Evolutionary conservation across 345 rosid species (phyloP).

Genomic region (Draba incana): DNA sequence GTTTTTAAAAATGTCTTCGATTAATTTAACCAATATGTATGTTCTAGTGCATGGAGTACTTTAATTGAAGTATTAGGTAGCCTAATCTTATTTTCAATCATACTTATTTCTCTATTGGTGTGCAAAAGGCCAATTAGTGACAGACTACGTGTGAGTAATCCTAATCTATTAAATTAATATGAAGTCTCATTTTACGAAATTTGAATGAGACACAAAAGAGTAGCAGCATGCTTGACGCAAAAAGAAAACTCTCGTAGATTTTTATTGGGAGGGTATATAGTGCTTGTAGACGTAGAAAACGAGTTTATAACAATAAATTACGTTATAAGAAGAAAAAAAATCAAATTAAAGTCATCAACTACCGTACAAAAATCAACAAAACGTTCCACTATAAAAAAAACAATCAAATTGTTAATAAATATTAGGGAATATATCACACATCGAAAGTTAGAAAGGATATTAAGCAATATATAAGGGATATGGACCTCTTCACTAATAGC

Average conservation of each 20-base stretch:
- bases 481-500: no score
- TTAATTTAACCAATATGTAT: conserved; percentile 4
- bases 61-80: conserved; percentile 39
- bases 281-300: not conserved
- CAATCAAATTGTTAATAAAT: not conserved
- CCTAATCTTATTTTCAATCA: conserved; percentile 38
- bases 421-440: no score
- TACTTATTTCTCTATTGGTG: conserved; percentile 19
- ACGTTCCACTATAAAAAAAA: not conserved
- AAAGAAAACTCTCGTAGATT: not conserved
- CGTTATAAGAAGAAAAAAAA: not conserved
- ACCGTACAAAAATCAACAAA: not conserved
- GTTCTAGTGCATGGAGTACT: conserved; percentile 26
- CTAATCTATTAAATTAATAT: conserved; percentile 1
- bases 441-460: no score
- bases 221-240: conserved; percentile 17
- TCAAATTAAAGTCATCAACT: not conserved
- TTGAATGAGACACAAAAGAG: conserved; percentile 19
- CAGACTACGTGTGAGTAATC: conserved; percentile 4
- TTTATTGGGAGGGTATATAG: not conserved
- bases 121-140: conserved; percentile 35
- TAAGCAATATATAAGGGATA: no score
- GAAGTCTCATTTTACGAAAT: conserved; percentile 12
- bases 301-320: not conserved
- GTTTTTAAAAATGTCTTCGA: not conserved